A percentile compares a stretch with the other conserved stretches of the same genome.
Conservation (phyloP, 2,329 filamentous ascomycete genomes). For the Setomelanomma holmii region DNA sequence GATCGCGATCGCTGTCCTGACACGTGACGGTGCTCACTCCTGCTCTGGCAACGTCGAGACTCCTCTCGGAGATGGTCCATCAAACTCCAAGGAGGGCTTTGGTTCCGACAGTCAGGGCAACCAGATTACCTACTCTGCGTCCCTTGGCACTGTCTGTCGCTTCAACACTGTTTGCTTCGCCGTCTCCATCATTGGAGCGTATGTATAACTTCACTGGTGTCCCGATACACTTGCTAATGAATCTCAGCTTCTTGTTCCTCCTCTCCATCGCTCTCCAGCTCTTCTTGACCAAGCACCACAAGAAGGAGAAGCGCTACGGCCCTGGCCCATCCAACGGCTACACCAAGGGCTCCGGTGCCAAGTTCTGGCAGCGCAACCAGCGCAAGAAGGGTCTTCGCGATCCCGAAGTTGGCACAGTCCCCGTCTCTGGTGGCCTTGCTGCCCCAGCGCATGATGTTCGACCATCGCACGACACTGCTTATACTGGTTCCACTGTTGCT, state of each 20-base stretch:
- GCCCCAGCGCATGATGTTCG: constrained; percentile 43
- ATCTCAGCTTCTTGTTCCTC: constrained; percentile 74
- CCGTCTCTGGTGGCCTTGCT: constrained; percentile 27
- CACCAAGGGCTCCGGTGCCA: constrained; percentile 65
- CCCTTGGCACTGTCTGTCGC: constrained; percentile 69
- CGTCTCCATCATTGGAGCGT: constrained; percentile 79
- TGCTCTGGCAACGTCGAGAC: constrained; percentile 71
- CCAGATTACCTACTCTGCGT: constrained; percentile 54
- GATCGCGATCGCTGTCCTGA: constrained; percentile 81
- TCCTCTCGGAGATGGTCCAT: constrained; percentile 72
- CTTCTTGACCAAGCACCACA: constrained; percentile 72
- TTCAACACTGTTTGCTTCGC: constrained; percentile 80
- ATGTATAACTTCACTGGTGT: too few relatives aligned
- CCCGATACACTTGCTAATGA: too few relatives aligned
- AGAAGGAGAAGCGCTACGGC: constrained; percentile 75
- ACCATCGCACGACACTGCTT: constrained; percentile 58
- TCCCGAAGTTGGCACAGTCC: constrained; percentile 52
- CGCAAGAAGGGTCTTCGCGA: constrained; percentile 49
- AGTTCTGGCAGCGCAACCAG: constrained; percentile 53
- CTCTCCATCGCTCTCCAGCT: constrained; percentile 74
- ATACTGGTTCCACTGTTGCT: constrained; percentile 56
- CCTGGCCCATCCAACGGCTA: constrained; percentile 72
- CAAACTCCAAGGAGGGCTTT: constrained; percentile 58
- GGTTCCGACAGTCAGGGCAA: constrained; percentile 51
- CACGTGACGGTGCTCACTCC: constrained; percentile 69